A percentile compares a stretch with the other conserved stretches of the same genome.
Evolutionary conservation across 2,329 filamentous ascomycete species (phyloP).

Genomic region (Beauveria rudraprayagi): DNA sequence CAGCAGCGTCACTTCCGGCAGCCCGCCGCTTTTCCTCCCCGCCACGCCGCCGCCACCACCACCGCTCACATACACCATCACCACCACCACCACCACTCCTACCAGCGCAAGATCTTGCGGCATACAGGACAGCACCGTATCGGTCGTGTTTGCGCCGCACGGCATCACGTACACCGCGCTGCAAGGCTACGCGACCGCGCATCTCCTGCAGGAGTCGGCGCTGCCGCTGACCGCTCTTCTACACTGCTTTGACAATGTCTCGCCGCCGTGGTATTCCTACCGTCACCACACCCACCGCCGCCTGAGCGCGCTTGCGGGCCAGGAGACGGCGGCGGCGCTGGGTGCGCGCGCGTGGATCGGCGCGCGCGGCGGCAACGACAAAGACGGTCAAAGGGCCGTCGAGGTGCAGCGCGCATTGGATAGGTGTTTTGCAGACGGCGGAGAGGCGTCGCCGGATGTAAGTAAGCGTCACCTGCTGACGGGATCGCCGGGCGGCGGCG

Average conservation of each 20-base stretch:
- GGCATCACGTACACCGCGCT: constrained; percentile 49
- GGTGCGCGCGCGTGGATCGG: constrained; percentile 52
- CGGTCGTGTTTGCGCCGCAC: constrained; percentile 57
- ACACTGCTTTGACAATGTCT: constrained; percentile 53
- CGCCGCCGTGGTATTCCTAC: constrained; percentile 51
- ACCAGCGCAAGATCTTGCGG: too few relatives aligned
- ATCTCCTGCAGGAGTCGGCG: constrained; percentile 48
- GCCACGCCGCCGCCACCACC: background rate
- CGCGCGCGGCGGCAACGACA: constrained; percentile 52
- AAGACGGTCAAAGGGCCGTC: too few relatives aligned
- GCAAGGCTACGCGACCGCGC: constrained; percentile 45
- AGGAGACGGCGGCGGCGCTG: constrained; percentile 45
- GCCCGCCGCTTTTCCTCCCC: constrained; percentile 14
- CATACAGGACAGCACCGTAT: constrained; percentile 37
- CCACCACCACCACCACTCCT: background rate
- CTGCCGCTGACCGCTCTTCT: constrained; percentile 56
- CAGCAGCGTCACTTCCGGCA: background rate
- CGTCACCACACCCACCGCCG: constrained; percentile 40
- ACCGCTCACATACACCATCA: constrained; percentile 12
- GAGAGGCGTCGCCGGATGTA: constrained; percentile 5
- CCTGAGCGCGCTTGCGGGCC: constrained; percentile 46
- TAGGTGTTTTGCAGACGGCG: constrained; percentile 13
- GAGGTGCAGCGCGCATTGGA: constrained; percentile 34
- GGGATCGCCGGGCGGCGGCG: too few relatives aligned
- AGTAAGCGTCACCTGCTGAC: background rate